These are phyloP conservation scores for Amanita molliuscula DNA, from an alignment of 768 basidiomycete species.

Conservation along the genomic window DNA sequence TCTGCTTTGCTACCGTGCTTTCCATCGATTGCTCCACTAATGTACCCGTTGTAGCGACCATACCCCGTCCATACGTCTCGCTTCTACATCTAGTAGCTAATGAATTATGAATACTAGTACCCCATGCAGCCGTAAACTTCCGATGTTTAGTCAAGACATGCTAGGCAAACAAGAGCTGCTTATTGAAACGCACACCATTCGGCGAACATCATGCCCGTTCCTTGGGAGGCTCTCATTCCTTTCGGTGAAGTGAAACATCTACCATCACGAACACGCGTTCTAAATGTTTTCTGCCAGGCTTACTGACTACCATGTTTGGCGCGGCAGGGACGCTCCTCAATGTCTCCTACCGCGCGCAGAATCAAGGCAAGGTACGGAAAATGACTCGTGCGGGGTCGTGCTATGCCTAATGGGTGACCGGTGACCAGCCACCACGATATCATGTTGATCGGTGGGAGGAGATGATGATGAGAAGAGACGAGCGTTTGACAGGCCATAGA, in stretches of 20 bases:
- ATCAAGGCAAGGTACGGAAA: constrained; percentile 76
- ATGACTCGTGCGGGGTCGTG: neutral
- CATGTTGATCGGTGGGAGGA: constrained; percentile 85
- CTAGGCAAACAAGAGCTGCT: neutral
- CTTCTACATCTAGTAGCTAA: neutral
- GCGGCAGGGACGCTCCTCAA: constrained; percentile 84
- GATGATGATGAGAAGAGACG: constrained; percentile 93
- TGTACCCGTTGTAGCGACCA: neutral
- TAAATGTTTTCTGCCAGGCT: constrained; percentile 21
- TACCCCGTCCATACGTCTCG: neutral
- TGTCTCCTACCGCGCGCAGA: constrained; percentile 68
- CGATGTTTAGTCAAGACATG: neutral
- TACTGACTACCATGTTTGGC: constrained; percentile 82
- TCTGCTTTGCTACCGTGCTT: neutral
- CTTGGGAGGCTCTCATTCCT: constrained; percentile 96
- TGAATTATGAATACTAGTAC: no score
- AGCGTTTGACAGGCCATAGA: constrained; percentile 73
- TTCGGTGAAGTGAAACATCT: constrained; percentile 48
- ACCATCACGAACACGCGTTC: neutral
- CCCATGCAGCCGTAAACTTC: neutral
- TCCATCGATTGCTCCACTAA: neutral
- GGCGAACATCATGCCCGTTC: constrained; percentile 65
- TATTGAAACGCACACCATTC: neutral
- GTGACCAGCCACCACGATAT: constrained; percentile 69
- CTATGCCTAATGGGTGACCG: neutral